Evolutionary conservation across 768 basidiomycete species (phyloP).

Genomic region (Amanita pseudoporphyria): DNA sequence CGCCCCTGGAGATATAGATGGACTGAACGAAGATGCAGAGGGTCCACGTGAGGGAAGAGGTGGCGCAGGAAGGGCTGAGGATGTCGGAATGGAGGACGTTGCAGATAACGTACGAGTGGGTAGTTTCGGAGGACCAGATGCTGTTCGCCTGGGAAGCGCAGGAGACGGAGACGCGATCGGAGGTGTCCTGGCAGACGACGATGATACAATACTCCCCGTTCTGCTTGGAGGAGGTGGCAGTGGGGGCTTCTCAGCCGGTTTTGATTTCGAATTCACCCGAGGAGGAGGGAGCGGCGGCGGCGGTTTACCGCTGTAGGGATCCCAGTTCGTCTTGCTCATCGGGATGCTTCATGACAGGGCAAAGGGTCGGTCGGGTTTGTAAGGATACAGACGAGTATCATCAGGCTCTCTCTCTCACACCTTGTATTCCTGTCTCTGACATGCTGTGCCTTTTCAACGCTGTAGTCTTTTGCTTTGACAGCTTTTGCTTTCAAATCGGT

Average conservation of each 20-base stretch:
- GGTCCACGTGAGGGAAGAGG: constrained; percentile 13
- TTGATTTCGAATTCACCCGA: constrained; percentile 21
- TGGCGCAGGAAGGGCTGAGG: constrained; percentile 12
- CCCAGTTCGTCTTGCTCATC: constrained; percentile 55
- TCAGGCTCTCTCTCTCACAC: constrained; percentile 17
- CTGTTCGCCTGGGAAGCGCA: neutral
- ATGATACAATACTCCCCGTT: constrained; percentile 12
- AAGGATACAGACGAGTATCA: neutral
- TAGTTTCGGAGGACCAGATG: neutral
- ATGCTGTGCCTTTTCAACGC: constrained; percentile 40
- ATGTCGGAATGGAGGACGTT: constrained; percentile 10
- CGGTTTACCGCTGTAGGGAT: constrained; percentile 45
- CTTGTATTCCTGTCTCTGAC: constrained; percentile 49
- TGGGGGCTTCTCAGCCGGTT: constrained; percentile 18
- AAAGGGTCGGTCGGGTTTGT: neutral
- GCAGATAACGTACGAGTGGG: constrained; percentile 8
- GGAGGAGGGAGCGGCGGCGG: constrained; percentile 42
- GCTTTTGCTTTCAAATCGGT: constrained; percentile 63
- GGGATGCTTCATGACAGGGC: constrained; percentile 31
- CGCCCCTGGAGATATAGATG: constrained; percentile 16
- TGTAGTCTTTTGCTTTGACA: constrained; percentile 45
- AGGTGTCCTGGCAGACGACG: neutral
- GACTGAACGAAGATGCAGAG: constrained; percentile 8
- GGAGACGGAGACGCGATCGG: neutral
- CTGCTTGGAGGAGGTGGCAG: constrained; percentile 29